A percentile compares a stretch with the other conserved stretches of the same genome.
Conservation (phyloP, 495 filamentous ascomycete species). For the Thermothielavioides terrestris region DNA sequence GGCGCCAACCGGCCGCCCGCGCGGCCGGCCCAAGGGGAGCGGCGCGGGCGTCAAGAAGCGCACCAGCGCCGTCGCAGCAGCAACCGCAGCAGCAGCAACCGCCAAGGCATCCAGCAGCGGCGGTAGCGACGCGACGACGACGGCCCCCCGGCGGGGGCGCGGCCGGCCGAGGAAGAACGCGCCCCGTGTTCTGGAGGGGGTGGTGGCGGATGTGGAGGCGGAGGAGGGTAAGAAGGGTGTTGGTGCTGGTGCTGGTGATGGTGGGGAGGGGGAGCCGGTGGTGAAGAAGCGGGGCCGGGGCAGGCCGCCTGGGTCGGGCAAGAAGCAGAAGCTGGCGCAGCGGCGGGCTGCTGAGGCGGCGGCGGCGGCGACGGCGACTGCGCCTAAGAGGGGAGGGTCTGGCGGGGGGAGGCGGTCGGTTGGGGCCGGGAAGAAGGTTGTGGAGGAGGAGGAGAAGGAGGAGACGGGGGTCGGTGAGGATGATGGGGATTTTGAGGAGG, state of each 20-base stretch:
- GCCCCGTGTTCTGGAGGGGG: conserved; percentile 10
- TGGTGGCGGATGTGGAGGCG: neutral
- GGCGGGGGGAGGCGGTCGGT: neutral
- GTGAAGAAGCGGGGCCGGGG: neutral
- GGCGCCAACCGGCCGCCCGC: conserved; percentile 37
- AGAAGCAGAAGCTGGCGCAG: neutral
- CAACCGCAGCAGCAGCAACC: conserved; percentile 8
- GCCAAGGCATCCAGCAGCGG: neutral
- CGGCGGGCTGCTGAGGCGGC: neutral
- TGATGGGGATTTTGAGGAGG: neutral
- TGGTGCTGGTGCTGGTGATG: neutral
- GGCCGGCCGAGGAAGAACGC: conserved; percentile 1
- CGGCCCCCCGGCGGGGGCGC: neutral
- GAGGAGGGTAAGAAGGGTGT: neutral
- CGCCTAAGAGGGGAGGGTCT: neutral
- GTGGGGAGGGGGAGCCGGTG: neutral
- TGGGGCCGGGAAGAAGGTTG: neutral
- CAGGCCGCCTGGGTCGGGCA: neutral
- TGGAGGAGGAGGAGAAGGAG: neutral
- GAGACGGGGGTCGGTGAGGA: neutral
- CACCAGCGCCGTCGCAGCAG: neutral
- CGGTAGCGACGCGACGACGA: neutral
- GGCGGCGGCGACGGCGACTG: neutral
- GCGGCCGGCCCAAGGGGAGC: conserved; percentile 38
- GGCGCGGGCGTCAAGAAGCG: conserved; percentile 6